Evolutionary conservation across 257 asterid genomes (phyloP), one percentile per base, ranked within the genome.

Genomic region (Przewalskia tangutica): DNA sequence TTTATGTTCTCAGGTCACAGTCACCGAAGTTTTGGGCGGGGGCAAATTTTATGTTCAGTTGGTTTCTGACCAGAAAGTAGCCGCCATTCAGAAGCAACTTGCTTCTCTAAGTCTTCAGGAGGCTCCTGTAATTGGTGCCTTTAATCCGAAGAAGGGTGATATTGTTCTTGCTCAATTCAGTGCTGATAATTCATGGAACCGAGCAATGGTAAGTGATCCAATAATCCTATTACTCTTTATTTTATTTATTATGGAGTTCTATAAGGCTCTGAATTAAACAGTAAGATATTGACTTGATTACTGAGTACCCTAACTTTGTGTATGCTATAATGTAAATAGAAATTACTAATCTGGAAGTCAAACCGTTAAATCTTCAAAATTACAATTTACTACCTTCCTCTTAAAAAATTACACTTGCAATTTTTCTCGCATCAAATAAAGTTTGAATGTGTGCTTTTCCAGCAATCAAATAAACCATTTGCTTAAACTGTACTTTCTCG

Each of bases 151-250:
- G 83, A 94, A 86, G 88, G 98, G 99, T 38, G 99, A 96, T 66
- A 83, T 87, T 42, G 95, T 94, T 82, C 93, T 93, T 80, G 97
- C 98, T 62, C 98, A 93, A 87, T 94, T 90, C 82, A 92, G 91
- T 85, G 95, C 91, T 0, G 99, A 94, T 88, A 91, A 94, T 84
- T 93, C 99, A 60, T 96, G 99, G 99, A 96, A 96, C 87, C 97
- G 99, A 48, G 99, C 98, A 59, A 88, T 96, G 98, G 98, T 94
- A 91, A 95, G 20, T 50, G 53, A 38, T 58, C 38, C 55, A 17
- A 17, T 65, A 40, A 79, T 63, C 18, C 27, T 81, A 16, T 63
- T 64, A 2, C 53, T 65, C 6, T 27, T 65, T 11, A 20, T 81
- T 34, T 17, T 54, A 32, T 50, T 27, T 44, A 42, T 46, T 55